Evolutionary conservation across 352 stramenopile species (phyloP).

Genomic region (Globisporangium orthogonon): DNA sequence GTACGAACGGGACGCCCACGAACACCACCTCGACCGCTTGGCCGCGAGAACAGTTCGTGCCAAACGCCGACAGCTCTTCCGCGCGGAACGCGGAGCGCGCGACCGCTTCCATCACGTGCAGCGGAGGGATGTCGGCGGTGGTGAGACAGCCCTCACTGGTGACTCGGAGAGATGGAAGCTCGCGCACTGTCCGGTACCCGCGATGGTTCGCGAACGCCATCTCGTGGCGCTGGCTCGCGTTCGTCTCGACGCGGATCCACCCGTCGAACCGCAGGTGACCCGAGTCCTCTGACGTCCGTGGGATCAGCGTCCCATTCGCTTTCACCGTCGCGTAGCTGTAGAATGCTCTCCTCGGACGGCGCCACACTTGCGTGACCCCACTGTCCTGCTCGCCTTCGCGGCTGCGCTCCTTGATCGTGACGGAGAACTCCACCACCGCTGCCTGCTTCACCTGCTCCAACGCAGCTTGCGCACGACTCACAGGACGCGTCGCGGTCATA

Average conservation of each 20-base stretch:
- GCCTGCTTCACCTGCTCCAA: slow-evolving; percentile 20
- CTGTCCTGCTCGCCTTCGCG: background rate
- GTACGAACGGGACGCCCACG: slow-evolving; percentile 19
- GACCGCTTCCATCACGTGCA: slow-evolving; percentile 28
- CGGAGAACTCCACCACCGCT: slow-evolving; percentile 24
- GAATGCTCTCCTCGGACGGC: background rate
- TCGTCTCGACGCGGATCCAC: slow-evolving; percentile 17
- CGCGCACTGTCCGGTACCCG: slow-evolving; percentile 17
- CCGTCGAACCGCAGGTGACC: slow-evolving; percentile 34
- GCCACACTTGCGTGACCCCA: background rate
- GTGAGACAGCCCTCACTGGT: slow-evolving; percentile 18
- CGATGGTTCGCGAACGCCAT: slow-evolving; percentile 34
- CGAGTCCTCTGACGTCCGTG: slow-evolving; percentile 29
- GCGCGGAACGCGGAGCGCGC: slow-evolving; percentile 23
- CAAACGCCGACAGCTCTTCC: slow-evolving; percentile 19
- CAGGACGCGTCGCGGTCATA: slow-evolving; percentile 13
- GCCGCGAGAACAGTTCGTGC: slow-evolving; percentile 14
- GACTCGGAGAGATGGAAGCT: background rate
- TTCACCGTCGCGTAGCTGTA: background rate
- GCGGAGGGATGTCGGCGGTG: slow-evolving; percentile 27
- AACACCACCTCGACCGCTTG: slow-evolving; percentile 34
- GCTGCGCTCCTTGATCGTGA: slow-evolving; percentile 13
- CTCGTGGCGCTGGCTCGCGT: slow-evolving; percentile 16
- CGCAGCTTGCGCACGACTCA: slow-evolving; percentile 17
- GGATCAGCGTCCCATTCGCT: slow-evolving; percentile 16